Evolutionary conservation across 192 early-diverging fungal species (phyloP), one percentile per base, ranked within the genome.

Genomic region (Coemansia guatemalensis): DNA sequence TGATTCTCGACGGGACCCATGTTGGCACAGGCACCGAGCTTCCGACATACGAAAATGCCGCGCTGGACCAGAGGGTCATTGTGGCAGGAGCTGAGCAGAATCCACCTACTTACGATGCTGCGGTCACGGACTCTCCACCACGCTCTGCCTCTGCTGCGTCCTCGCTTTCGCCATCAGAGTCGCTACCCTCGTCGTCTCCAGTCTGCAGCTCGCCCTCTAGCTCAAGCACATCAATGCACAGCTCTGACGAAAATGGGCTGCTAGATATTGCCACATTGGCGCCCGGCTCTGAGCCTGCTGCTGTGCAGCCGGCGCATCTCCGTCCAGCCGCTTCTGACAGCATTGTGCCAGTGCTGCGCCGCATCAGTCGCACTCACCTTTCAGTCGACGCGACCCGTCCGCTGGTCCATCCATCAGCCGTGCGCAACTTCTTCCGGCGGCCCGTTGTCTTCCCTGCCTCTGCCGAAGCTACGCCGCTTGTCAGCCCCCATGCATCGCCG

Each of bases 391-490:
- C 29, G 23, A 60, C 48, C 55, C 61, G 67, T 21, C 71, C 76
- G 0, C 44, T 57, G n/a, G 65, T 79, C 22, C 64, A 70, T 29
- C 70, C 64, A 14, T 33, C 47, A 4, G 68, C 71, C 3, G 52
- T 74, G 54, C 64, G 62, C 27, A 60, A 61, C 58, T 74, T 79
- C 29, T 48, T 79, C 26, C 64, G 65, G n/a, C 77, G 77, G 39
- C 61, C 64, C 5, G 67, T 74, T 30, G 64, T 71, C 11, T 74
- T 79, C 41, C 71, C 77, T 8, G 77, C 77, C 3, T 79, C 77
- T 0, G 68, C 77, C 14, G 77, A 79, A 33, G 39, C 53, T 8
- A 73, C 76, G 1, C 76, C 76, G 4, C 18, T 70, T 27, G 41
- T 56, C 35, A 78, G 63, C 2, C 75, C 75, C 0, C 60, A 54